Base-by-base conservation (phyloP, 2,329 filamentous ascomycete species). In the Calycina herbarum region DNA sequence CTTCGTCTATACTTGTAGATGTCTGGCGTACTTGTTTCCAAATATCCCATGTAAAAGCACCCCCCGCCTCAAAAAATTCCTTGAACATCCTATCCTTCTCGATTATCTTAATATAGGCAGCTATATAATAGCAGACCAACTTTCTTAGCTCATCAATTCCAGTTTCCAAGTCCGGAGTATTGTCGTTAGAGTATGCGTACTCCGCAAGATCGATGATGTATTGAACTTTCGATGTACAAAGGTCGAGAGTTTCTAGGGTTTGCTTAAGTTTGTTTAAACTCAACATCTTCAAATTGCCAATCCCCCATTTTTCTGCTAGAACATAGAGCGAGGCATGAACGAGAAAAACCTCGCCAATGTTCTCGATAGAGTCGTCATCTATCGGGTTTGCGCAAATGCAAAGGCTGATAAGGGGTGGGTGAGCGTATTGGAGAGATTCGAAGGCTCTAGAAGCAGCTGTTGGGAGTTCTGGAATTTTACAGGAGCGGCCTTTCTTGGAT, bases 281-380 rank as follows among this genome's bases (percentile, higher is more conserved):
- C 40, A 70, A 64, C 31, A 66, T 70, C 62, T 70, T 68, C 33
- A 70, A 63, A 67, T 45, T 68, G 27, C 67, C 66, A 27, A 68
- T 64, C 65, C 65, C 65, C 65, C 57, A 70, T 59, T 67, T 68
- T 64, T 67, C 63, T 24, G 61, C 66, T 68, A 70, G 64, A 57
- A 67, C 48, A 68, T 70, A 70, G 10, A 69, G 62, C 56, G 62
- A 70, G 65, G 66, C 63, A 66, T 70, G 58, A 67, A 57, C 33
- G 67, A 67, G 66, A 68, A 68, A 63, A 42, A 68, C 66, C 63
- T 68, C 58, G 64, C 63, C 38, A 66, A 59, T 68, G 40, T 45
- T 68, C 64, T 70, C 62, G 54, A 67, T 57, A 40, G 57, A 58
- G 61, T 63, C 38, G 56, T 61, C 42, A n/a, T 65, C 63, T 31